Evolutionary conservation across 1,139 yeast species (phyloP).

Genomic region (Sugiyamaella sp.): DNA sequence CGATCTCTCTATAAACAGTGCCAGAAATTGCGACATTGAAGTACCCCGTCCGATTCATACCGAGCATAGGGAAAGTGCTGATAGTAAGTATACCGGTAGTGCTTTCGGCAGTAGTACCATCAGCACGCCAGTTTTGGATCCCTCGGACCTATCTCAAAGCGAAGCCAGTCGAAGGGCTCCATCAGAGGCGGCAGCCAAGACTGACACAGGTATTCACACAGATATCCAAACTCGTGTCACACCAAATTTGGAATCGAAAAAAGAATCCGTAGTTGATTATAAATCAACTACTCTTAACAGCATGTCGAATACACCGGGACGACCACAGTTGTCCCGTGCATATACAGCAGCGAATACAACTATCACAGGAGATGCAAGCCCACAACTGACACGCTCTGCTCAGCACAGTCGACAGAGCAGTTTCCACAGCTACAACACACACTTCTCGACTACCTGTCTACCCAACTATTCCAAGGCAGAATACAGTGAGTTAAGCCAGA

Average conservation of each 20-base stretch:
- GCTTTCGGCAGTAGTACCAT: too few relatives aligned
- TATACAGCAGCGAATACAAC: not conserved
- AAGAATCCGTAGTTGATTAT: not conserved
- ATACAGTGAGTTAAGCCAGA: conserved; percentile 10
- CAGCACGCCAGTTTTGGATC: too few relatives aligned
- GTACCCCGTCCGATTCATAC: too few relatives aligned
- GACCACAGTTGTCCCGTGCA: conserved; percentile 4
- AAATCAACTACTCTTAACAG: not conserved
- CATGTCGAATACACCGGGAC: conserved; percentile 8
- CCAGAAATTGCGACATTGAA: too few relatives aligned
- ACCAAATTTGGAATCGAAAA: not conserved
- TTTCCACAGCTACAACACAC: conserved; percentile 22
- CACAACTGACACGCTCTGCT: not conserved
- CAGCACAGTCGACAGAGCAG: not conserved
- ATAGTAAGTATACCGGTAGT: too few relatives aligned
- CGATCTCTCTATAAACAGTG: too few relatives aligned
- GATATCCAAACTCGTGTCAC: too few relatives aligned
- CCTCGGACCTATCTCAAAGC: too few relatives aligned
- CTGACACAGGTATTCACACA: too few relatives aligned
- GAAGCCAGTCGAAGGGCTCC: too few relatives aligned
- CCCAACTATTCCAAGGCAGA: conserved; percentile 20
- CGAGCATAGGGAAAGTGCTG: too few relatives aligned
- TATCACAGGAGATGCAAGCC: not conserved
- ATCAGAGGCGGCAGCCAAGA: too few relatives aligned
- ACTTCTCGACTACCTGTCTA: conserved; percentile 23